Percentiles rank a stretch among this genome's conserved stretches.
Evolutionary conservation across 345 rosid species (phyloP).

Genomic region (Hibiscus tridactylites): DNA sequence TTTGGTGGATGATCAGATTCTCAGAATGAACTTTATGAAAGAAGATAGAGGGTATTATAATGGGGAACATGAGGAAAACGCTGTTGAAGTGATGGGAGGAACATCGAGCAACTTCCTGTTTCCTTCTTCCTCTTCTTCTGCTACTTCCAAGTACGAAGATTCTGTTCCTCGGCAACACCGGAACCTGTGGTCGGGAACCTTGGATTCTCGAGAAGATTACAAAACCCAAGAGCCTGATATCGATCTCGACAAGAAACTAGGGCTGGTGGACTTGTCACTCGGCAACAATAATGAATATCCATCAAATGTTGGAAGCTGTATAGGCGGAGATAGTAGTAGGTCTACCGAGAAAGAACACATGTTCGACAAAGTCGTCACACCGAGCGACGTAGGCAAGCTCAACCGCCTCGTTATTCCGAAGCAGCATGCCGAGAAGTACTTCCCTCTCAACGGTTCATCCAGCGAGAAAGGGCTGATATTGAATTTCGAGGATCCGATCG

Average conservation of each 20-base stretch:
- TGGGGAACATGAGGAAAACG: conserved; percentile 22
- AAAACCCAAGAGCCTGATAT: conserved; percentile 11
- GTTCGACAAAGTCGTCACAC: conserved; percentile 82
- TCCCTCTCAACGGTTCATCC: conserved; percentile 50
- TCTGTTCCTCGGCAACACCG: conserved; percentile 11
- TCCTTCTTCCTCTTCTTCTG: conserved; percentile 22
- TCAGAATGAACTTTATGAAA: conserved; percentile 33
- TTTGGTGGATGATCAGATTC: conserved; percentile 12
- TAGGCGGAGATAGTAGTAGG: conserved; percentile 14
- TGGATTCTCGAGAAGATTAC: conserved; percentile 19
- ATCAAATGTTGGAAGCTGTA: conserved; percentile 17
- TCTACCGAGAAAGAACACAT: conserved; percentile 53
- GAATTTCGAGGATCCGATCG: conserved; percentile 75
- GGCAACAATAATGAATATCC: conserved; percentile 18
- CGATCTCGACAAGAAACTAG: conserved; percentile 30
- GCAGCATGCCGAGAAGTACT: conserved; percentile 75
- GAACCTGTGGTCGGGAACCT: conserved; percentile 21
- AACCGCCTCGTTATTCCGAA: conserved; percentile 77
- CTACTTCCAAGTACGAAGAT: conserved; percentile 18
- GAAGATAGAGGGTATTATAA: conserved; percentile 23
- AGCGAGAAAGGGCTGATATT: conserved; percentile 70
- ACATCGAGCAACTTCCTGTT: conserved; percentile 15
- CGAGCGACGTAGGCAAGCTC: conserved; percentile 77
- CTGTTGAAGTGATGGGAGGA: conserved; percentile 13
- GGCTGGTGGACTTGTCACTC: conserved; percentile 39